Evolutionary conservation across 1,139 yeast genomes (phyloP), one percentile per base, ranked within the genome.

Genomic region (Lodderomyces orthopsilosis): DNA sequence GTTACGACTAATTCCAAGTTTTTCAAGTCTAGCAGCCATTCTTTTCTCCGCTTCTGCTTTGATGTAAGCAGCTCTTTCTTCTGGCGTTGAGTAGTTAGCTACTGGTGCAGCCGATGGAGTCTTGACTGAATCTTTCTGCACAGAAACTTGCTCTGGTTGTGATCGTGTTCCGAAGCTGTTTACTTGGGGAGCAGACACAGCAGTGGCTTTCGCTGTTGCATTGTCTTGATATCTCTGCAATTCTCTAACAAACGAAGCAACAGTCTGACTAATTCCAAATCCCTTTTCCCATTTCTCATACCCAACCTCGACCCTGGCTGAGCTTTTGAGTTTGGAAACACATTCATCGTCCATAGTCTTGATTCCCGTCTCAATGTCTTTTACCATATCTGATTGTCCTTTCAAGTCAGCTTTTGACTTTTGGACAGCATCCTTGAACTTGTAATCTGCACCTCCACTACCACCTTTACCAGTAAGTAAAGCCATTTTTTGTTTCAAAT

Each of bases 11-110:
- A 88, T 80, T 1, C 97, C 97, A 46, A 91, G 74, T 51, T 85
- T 86, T 1, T 96, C 96, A 58, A 90, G 73, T 54, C 94, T 74
- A 56, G 90, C 97, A 50, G 82, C 84, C 95, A 91, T 90, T 57
- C 89, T 79, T 62, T 85, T 81, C 54, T 86, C 88, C 0, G 98
- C 98, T 56, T 88, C 95, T 10, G 93, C 96, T 59, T 88, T 89
- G 47, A 90, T 84, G 53, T 83, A 82, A 6, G 91, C 91, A 6
- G 94, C 78, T 51, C 96, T 75, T 45, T 88, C 95, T 52, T 80
- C 86, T 8, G 76, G 74, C 13, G 70, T 66, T 17, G 53, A 61
- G 52, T 68, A 70, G 8, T 28, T 36, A 37, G 41, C 33, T 28
- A 35, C 32, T 21, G 41, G 32, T 19, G 33, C 28, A n/a, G 45